Conservation (phyloP, 225 moss, liverwort and hornwort genomes). For the Climacium dendroides region DNA sequence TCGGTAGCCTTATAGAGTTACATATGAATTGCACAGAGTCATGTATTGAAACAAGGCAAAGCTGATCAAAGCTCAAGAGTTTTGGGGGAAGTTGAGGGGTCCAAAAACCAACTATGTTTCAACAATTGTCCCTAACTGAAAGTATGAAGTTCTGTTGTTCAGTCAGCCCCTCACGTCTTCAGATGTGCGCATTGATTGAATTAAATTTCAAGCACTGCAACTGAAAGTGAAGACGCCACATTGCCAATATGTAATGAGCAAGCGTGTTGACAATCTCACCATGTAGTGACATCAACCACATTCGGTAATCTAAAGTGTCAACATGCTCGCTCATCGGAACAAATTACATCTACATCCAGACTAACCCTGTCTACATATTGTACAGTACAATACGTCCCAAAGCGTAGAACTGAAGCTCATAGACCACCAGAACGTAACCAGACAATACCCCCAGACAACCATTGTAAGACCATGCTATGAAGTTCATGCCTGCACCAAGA, state of each 20-base stretch:
- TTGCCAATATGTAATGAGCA: not conserved
- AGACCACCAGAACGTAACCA: not conserved
- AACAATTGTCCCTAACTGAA: not conserved
- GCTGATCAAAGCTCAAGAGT: not conserved
- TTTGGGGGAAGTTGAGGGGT: not conserved
- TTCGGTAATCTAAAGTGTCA: not conserved
- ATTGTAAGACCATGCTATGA: not conserved
- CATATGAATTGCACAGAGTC: not conserved
- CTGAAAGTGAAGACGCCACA: not conserved
- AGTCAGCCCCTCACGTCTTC: no score
- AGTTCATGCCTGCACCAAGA: constrained; percentile 18
- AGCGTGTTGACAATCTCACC: not conserved
- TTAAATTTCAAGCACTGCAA: not conserved
- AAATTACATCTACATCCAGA: not conserved
- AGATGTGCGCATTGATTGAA: not conserved
- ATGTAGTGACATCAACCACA: not conserved
- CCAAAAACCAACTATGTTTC: not conserved
- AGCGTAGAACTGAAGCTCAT: not conserved
- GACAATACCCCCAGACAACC: not conserved
- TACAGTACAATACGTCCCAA: not conserved
- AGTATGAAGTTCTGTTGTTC: not conserved
- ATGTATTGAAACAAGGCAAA: not conserved
- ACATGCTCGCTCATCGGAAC: not conserved
- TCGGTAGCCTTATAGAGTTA: not conserved
- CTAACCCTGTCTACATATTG: not conserved